Base-by-base conservation (phyloP, 441 rosid species). In the Pelargonium citronellum region DNA sequence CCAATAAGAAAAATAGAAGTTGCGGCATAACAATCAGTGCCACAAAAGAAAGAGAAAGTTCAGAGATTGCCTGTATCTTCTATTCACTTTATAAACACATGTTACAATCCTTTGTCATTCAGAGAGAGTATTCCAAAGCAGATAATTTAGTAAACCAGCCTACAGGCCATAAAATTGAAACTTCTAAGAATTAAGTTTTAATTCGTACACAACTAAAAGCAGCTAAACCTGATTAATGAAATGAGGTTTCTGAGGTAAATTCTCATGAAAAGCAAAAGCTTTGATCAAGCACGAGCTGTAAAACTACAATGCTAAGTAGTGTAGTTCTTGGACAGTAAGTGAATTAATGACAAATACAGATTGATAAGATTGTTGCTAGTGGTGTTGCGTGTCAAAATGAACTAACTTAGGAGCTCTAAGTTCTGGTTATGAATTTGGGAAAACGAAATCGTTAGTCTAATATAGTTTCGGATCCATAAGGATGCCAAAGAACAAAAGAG, bases 401-500 rank as follows among this genome's bases (percentile, higher is more conserved):
- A 41, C 20, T 68, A 64, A 30, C 43, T 47, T 27, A 62, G 22
- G 76, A 39, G 49, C 77, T 68, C 64, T 41, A 71, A 64, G 43
- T 71, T 69, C 64, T 13, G 20, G 44, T 61, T 34, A 69, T 58
- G 70, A 67, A 62, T 43, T 63, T 66, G 2, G 27, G 61, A 15
- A 20, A 57, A 43, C 10, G 37, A 15, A 43, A 9, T 24, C 27
- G 46, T 53, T 16, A 66, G 64, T 58, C 10, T 39, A 65, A 5
- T 8, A 24, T 47, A 67, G 7, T 55, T 24, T 58, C 76, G 66
- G 75, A 80, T 73, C 76, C n/a, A 71, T n/a, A 64, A 57, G 73
- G 49, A 70, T 72, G 64, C 67, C 66, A 47, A 58, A 68, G 44
- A 65, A 55, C 71, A 72, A 69, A 69, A 4, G 68, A 71, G 55